Base-by-base conservation (phyloP, 495 filamentous ascomycete genomes). In the Barbatosphaeria neglecta region DNA sequence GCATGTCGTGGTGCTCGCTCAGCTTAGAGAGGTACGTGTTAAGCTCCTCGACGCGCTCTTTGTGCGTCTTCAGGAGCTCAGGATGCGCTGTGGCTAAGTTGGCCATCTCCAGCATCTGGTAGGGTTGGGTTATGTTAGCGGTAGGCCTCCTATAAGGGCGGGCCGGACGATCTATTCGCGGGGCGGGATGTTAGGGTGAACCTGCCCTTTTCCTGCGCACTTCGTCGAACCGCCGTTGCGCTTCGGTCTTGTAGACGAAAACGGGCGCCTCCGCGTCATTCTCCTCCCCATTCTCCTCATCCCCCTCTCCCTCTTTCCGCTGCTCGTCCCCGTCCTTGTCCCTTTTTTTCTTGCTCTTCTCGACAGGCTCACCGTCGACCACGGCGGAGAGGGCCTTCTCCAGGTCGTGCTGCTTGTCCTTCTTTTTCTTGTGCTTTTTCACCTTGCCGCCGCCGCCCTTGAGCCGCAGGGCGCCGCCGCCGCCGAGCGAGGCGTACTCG, bases 1-100 rank as follows among this genome's bases (percentile, higher is more conserved):
- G 84, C 90, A 98, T 98, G 60, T 98, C 92, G 60, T 98, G 92
- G 64, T 98, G 92, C 66, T 98, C 92, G 65, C 86, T 94, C 59
- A 98, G 66, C 50, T 81, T 81, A 50, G 84, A 89, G 37, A 98
- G 69, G 59, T 95, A 94, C 58, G 86, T 85, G 62, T 98, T 98
- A 50, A 96, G 70, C 62, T 95, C 89, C 63, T 98, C 89, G 37
- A 98, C 92, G 2, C 86, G 81, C 72, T 98, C 83, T 63, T 97
- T 98, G 59, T 98, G 92, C 35, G 89, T 93, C 75, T 97, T 98
- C 54, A 85, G 72, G 20, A 88, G 86, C 55, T 89, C 86, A 20
- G 69, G 68, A 18, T 68, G 59, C 13, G 62, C 47, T n/a, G 58
- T 48, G n/a, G 60, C 66, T 4, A 65, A 62, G 41, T 69, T 67